Base-by-base conservation (phyloP, 1,284 basidiomycete species). In the Sanghuangporus weigelae region DNA sequence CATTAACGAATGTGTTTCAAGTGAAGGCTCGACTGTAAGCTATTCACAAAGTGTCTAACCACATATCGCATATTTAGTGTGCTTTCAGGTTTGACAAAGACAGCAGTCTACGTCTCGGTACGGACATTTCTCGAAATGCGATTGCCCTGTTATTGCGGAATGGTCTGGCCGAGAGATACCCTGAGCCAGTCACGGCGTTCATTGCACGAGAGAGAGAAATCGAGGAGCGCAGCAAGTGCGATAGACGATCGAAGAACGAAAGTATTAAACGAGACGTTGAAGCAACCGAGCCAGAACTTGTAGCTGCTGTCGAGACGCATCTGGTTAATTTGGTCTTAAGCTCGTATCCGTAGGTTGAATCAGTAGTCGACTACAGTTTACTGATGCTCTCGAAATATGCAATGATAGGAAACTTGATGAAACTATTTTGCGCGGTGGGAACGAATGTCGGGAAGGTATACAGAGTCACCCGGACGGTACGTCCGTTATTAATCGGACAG, bases 121-220 rank as follows among this genome's bases (percentile, higher is more conserved):
- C 72, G 36, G 57, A 57, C 7, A 44, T 80, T 16, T 67, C 71
- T 7, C 71, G 73, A 1, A 68, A 70, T 1, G 68, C 73, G 0
- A 57, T 80, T 0, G 60, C 46, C 1, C 68, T 73, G 0, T 67
- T 82, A 21, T 39, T 74, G 38, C 57, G 70, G 1, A 38, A 63
- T 2, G 77, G 75, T 0, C 70, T 81, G 0, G 50, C 63, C 4
- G 67, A 66, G 31, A 71, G 73, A 5, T 77, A 71, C 50, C 71
- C 71, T 7, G 63, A 64, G 3, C 68, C 68, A 21, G 71, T 71
- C 55, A 14, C 54, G 11, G 62, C 66, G 0, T 79, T 76, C 73
- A 44, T 48, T 23, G 63, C 69, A 19, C 68, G 71, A 14, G 65
- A 67, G 7, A 54, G 16, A 1, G 19, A 65, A 1, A 31, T 68